phyloP scores from a whole-genome alignment of 1,284 basidiomycete species.

The Tilletia horrida region DNA sequence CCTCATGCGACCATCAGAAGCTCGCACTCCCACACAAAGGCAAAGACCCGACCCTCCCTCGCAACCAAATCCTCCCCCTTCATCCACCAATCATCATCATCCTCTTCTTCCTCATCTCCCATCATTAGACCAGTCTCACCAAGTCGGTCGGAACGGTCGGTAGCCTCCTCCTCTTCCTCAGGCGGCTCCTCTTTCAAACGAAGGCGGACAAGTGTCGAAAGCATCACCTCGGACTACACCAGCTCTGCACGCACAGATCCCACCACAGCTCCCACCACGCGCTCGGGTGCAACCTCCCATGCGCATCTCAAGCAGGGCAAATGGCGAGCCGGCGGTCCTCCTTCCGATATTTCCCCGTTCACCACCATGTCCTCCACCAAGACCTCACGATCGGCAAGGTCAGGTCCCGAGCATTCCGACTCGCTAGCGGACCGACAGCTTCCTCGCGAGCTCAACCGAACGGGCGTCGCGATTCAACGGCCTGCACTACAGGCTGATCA shows the following conservation, averaged over 20 bases:
- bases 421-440: not conserved
- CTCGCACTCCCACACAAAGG: conserved; percentile 4
- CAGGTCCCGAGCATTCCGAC: not conserved
- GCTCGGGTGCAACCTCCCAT: too few relatives aligned
- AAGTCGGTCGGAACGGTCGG: not conserved
- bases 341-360: not conserved
- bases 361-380: not conserved
- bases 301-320: not conserved
- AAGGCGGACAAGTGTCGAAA: not conserved
- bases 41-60: not conserved
- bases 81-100: not conserved
- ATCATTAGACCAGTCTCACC: not conserved
- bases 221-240: conserved; percentile 5
- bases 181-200: not conserved
- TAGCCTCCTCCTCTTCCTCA: not conserved
- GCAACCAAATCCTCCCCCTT: not conserved
- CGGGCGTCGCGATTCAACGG: not conserved
- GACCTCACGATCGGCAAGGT: not conserved
- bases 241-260: not conserved
- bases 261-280: too few relatives aligned
- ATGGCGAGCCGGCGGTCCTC: not conserved
- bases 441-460: not conserved
- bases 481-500: not conserved
- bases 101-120: conserved; percentile 2
- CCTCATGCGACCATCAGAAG: conserved; percentile 11